Base-by-base conservation (phyloP, 768 basidiomycete genomes). In the Podaxis sp. region DNA sequence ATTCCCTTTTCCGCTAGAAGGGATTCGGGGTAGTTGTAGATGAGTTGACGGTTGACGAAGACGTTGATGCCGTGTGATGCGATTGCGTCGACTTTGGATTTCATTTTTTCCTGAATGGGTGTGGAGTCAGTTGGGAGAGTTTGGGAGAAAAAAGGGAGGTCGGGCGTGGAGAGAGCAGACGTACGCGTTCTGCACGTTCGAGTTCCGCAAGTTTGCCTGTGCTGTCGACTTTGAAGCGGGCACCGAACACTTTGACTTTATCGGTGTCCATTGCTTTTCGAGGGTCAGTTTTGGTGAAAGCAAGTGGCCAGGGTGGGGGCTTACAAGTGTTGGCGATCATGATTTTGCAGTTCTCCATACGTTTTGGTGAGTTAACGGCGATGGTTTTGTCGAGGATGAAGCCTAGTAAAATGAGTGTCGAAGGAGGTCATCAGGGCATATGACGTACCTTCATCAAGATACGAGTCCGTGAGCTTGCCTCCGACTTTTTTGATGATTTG, bases 401-500 rank as follows among this genome's bases (percentile, higher is more conserved):
- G 25, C 96, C 94, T 95, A 66, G 24, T 3, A 22, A 38, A 7
- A 33, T 54, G 51, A 54, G 43, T 40, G 51, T 52, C 37, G 56
- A 57, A n/a, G 59, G 12, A n/a, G 15, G 11, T 22, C 11, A 40
- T 57, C 17, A 19, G 25, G 17, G 52, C 2, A 37, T 15, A 11
- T 43, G 19, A 66, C 77, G 15, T 66, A 88, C 94, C 96, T 79
- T 98, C 97, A 70, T 97, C 96, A 37, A 99, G 86, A 79, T 98
- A 99, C 5, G 94, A 96, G 70, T 98, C 96, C 0, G 94, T 96
- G 69, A 99, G 82, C 79, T 98, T 99, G 55, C 96, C 96, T 61
- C 96, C 96, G n/a, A 93, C 93, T 77, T 98, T 98, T 84, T 99
- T 99, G 80, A 98, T 99, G 74, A 98, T 90, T 76, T 99, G 96